These are phyloP conservation scores for Rubroboletus satanas DNA, from an alignment of 768 basidiomycete genomes.

Conservation along the genomic window DNA sequence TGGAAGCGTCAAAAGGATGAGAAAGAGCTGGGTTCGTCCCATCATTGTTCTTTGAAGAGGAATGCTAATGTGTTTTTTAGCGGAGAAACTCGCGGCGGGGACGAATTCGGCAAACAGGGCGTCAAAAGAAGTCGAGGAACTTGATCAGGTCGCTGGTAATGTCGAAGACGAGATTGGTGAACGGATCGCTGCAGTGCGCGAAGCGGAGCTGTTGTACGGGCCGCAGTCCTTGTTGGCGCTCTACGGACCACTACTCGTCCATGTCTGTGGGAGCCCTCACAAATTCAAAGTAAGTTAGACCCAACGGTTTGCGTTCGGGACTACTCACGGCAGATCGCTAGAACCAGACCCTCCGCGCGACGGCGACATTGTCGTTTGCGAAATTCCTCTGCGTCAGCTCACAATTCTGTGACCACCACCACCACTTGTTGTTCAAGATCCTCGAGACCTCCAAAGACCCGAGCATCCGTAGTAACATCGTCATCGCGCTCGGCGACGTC, in stretches of 20 bases:
- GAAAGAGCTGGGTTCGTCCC: constrained; percentile 62
- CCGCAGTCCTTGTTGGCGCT: constrained; percentile 73
- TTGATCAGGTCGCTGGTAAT: constrained; percentile 96
- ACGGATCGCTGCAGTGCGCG: constrained; percentile 75
- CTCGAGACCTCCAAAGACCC: constrained; percentile 89
- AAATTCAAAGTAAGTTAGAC: constrained; percentile 69
- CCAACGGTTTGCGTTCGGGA: neutral
- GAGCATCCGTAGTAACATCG: constrained; percentile 91
- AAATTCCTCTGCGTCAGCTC: constrained; percentile 97
- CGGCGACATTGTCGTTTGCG: constrained; percentile 84
- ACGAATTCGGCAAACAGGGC: constrained; percentile 35
- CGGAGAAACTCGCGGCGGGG: constrained; percentile 55
- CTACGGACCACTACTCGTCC: constrained; percentile 87
- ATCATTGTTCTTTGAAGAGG: neutral
- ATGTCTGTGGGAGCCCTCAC: constrained; percentile 86
- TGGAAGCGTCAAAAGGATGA: constrained; percentile 96
- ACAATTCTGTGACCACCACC: constrained; percentile 87
- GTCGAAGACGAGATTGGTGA: constrained; percentile 99
- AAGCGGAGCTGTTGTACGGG: constrained; percentile 85
- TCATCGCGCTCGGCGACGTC: constrained; percentile 96
- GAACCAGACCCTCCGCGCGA: constrained; percentile 83
- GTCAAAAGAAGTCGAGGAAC: constrained; percentile 72
- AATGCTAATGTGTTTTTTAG: constrained; percentile 29
- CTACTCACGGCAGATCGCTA: constrained; percentile 31
- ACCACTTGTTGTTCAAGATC: constrained; percentile 87